Evolutionary conservation across 1,139 yeast species (phyloP).

Genomic region (Diutina neorugosa): DNA sequence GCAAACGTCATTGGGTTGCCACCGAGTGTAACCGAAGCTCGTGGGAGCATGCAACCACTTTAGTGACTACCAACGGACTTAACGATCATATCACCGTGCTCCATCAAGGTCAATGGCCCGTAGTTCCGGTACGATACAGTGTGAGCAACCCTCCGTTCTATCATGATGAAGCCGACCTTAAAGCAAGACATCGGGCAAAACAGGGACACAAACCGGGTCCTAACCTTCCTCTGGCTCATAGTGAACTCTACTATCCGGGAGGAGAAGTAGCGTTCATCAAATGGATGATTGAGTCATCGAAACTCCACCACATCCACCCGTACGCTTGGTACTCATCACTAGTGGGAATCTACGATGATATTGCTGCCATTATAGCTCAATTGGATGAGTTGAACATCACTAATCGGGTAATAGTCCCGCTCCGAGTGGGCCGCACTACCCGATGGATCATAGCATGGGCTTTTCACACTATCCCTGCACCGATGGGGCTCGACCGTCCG

Average conservation of each 20-base stretch:
- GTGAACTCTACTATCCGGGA: neutral
- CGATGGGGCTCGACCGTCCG: neutral
- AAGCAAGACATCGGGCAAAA: neutral
- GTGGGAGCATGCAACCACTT: neutral
- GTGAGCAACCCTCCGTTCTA: conserved; percentile 2
- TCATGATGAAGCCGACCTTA: neutral
- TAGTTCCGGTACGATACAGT: neutral
- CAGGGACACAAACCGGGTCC: neutral
- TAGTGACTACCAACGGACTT: neutral
- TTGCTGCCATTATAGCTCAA: neutral
- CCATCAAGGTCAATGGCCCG: neutral
- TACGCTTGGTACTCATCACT: conserved; percentile 1
- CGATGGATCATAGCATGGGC: conserved; percentile 3
- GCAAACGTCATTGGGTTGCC: neutral
- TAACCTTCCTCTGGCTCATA: neutral
- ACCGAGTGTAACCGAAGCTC: neutral
- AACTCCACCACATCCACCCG: neutral
- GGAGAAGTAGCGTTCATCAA: conserved; percentile 1
- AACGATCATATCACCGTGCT: neutral
- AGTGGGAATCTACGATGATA: neutral
- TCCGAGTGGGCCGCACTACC: neutral
- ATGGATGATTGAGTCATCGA: conserved; percentile 1
- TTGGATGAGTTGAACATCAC: neutral
- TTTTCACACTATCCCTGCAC: neutral
- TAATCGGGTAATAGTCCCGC: neutral